Conservation (phyloP, 441 rosid genomes). For the Euphorbia corollata region DNA sequence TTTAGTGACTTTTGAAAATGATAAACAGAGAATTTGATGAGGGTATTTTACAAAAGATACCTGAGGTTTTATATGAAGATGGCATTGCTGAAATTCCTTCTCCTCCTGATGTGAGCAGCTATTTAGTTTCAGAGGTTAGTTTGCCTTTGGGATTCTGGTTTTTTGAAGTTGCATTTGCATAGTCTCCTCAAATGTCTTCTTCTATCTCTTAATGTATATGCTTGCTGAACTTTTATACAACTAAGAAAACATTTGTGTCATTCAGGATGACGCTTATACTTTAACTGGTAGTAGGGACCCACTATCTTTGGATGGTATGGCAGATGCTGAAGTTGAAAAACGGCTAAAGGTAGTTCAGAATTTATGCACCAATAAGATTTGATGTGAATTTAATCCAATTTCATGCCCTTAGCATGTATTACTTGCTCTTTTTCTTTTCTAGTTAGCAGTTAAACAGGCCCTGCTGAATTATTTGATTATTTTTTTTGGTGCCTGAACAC, state of each 20-base stretch:
- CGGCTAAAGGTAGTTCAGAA: conserved; percentile 56
- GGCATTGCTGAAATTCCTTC: conserved; percentile 56
- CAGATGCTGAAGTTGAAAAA: conserved; percentile 81
- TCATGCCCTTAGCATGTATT: background rate
- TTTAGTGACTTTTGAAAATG: conserved; percentile 28
- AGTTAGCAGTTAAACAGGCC: background rate
- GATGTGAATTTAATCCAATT: background rate
- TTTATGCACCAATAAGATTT: conserved; percentile 11
- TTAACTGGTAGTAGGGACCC: conserved; percentile 66
- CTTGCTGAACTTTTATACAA: conserved; percentile 6
- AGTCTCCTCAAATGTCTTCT: background rate
- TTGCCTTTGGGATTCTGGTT: background rate
- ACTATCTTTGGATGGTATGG: conserved; percentile 70
- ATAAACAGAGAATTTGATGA: conserved; percentile 85
- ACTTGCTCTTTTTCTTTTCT: background rate
- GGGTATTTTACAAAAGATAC: conserved; percentile 64
- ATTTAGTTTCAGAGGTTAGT: conserved; percentile 87
- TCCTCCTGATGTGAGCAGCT: conserved; percentile 93
- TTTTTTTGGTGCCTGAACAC: background rate
- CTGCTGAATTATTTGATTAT: background rate
- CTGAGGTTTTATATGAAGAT: conserved; percentile 75
- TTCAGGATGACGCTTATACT: conserved; percentile 68
- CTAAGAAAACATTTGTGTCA: conserved; percentile 20
- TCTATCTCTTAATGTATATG: background rate
- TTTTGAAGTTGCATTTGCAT: conserved; percentile 2